These are phyloP conservation scores for Niebla homalea DNA, from an alignment of 495 filamentous ascomycete genomes.

Conservation along the genomic window DNA sequence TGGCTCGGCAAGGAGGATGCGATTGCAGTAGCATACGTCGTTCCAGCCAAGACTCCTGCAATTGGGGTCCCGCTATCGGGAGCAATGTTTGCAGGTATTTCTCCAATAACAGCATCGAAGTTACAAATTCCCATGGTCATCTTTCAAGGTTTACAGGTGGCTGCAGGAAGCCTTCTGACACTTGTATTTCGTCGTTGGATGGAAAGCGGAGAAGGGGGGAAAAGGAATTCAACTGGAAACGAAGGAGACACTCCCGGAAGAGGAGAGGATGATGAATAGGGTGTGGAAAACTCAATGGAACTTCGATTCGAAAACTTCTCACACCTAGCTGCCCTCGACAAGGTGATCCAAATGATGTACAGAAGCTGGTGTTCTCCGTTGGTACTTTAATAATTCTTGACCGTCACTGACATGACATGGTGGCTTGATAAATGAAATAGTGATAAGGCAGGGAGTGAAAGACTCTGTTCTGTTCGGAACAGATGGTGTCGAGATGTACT, in stretches of 20 bases:
- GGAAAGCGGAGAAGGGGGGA: not conserved
- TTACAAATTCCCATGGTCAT: constrained; percentile 13
- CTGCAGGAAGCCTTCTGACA: constrained; percentile 6
- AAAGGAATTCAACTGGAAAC: not conserved
- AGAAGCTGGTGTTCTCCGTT: no score
- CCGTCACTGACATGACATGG: no score
- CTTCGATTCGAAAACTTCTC: no score
- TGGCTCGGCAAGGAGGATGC: constrained; percentile 27
- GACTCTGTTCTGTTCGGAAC: no score
- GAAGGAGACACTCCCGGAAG: not conserved
- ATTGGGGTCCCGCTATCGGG: constrained; percentile 26
- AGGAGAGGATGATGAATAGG: not conserved
- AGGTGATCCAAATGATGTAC: no score
- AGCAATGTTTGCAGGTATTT: constrained; percentile 10
- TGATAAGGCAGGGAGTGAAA: no score
- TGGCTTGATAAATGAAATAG: no score
- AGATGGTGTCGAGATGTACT: no score
- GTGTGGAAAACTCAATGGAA: not conserved
- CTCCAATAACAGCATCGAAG: constrained; percentile 4
- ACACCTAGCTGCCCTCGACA: no score
- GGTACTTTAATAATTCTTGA: no score
- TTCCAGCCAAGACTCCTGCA: constrained; percentile 29
- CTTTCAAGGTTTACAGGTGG: constrained; percentile 10
- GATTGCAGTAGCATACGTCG: constrained; percentile 25
- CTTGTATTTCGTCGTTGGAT: constrained; percentile 9